Conservation (phyloP, 345 rosid genomes). For the Crucihimalaya himalaica region DNA sequence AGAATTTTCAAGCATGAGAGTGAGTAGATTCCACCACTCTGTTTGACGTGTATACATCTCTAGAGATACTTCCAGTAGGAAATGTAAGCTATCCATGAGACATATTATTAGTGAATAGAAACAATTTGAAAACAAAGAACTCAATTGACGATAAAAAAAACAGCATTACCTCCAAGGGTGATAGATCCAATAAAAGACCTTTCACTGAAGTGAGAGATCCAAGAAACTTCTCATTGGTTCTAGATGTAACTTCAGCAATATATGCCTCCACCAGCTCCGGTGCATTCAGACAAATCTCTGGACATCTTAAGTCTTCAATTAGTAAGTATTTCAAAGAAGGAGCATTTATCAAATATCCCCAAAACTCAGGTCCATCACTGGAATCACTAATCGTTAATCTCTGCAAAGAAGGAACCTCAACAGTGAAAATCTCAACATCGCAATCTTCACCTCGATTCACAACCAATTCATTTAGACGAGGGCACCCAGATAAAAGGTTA, state of each 20-base stretch:
- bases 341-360: neutral
- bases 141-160: neutral
- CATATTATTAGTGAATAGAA: no score
- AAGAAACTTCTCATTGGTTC: neutral
- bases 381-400: neutral
- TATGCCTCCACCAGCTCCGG: neutral
- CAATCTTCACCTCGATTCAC: neutral
- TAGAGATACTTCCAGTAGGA: no score
- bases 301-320: neutral
- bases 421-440: neutral
- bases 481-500: neutral
- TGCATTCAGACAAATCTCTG: neutral
- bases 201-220: neutral
- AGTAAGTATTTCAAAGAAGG: neutral
- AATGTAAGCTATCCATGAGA: no score
- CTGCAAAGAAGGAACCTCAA: conserved; percentile 14
- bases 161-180: conserved; percentile 18
- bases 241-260: neutral
- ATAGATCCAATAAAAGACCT: conserved; percentile 8
- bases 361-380: no score
- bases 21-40: no score
- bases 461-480: conserved; percentile 3
- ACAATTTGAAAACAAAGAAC: neutral
- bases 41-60: no score
- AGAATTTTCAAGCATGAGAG: no score